phyloP scores from a whole-genome alignment of 2,329 filamentous ascomycete genomes.

The Calonectria henricotiae region DNA sequence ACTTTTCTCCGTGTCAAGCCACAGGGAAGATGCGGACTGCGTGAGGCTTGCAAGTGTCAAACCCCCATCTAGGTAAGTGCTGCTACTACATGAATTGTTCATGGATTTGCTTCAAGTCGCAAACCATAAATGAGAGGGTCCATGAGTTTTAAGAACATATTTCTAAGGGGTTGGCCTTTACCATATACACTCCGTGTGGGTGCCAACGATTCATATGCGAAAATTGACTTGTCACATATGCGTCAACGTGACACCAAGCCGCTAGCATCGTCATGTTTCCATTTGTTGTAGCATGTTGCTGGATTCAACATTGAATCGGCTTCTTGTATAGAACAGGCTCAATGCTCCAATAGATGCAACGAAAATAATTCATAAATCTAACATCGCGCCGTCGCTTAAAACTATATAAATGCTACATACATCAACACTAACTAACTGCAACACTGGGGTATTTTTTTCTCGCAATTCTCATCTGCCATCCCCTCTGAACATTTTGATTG shows the following conservation, averaged over 20 bases:
- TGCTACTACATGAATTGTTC: too few relatives aligned
- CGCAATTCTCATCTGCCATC: conserved; percentile 13
- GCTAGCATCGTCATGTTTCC: background rate
- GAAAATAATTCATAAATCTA: conserved; percentile 27
- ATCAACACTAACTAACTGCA: conserved; percentile 37
- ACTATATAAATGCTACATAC: conserved; percentile 47
- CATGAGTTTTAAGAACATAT: too few relatives aligned
- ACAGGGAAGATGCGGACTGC: background rate
- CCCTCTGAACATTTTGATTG: conserved; percentile 17
- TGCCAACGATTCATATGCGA: too few relatives aligned
- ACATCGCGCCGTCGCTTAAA: conserved; percentile 38
- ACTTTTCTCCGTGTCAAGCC: conserved; percentile 37
- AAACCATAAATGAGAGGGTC: too few relatives aligned
- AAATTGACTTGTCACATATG: too few relatives aligned
- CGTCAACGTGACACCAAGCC: too few relatives aligned
- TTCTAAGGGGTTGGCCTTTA: too few relatives aligned
- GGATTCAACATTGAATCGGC: conserved; percentile 18
- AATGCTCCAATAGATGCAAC: conserved; percentile 16
- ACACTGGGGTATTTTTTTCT: conserved; percentile 34
- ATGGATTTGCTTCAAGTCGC: too few relatives aligned
- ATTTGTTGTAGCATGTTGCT: conserved; percentile 23
- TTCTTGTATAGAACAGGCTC: conserved; percentile 19
- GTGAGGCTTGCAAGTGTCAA: conserved; percentile 5
- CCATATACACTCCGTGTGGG: too few relatives aligned
- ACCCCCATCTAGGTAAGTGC: too few relatives aligned